Evolutionary conservation across 2,329 filamentous ascomycete genomes (phyloP).

Genomic region (Arachnopeziza araneosa): DNA sequence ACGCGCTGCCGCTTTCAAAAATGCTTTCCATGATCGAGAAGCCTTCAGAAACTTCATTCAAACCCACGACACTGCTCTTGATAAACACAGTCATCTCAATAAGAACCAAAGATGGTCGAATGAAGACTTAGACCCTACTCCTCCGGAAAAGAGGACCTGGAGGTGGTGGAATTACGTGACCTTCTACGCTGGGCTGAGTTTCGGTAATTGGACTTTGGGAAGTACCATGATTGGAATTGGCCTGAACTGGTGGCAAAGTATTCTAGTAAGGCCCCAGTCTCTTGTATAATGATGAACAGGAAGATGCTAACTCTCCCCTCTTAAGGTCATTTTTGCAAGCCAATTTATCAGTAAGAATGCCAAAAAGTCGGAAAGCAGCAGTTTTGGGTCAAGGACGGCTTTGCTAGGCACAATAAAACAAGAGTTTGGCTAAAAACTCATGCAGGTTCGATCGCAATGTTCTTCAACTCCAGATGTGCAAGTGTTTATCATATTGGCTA

Average conservation of each 20-base stretch:
- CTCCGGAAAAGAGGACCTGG: constrained; percentile 35
- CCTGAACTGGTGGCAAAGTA: constrained; percentile 40
- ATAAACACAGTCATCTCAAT: constrained; percentile 20
- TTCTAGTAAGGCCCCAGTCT: constrained; percentile 28
- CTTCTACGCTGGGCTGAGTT: constrained; percentile 36
- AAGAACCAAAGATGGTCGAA: constrained; percentile 20
- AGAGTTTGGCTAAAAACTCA: not conserved
- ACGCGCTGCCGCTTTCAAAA: constrained; percentile 11
- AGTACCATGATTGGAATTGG: constrained; percentile 38
- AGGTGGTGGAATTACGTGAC: constrained; percentile 36
- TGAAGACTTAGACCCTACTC: constrained; percentile 34
- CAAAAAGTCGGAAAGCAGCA: not conserved
- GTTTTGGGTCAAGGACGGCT: not conserved
- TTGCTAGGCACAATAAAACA: not conserved
- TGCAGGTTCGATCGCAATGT: constrained; percentile 35
- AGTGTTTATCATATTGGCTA: constrained; percentile 39
- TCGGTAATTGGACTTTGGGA: constrained; percentile 40
- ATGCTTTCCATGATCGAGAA: constrained; percentile 18
- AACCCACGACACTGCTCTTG: constrained; percentile 20
- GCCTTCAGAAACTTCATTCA: constrained; percentile 18
- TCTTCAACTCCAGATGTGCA: constrained; percentile 39
- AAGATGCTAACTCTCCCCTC: not conserved
- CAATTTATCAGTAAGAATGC: constrained; percentile 30
- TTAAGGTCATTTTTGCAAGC: constrained; percentile 34
- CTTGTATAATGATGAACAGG: not conserved